A percentile compares a stretch with the other conserved stretches of the same genome.
Evolutionary conservation across 2,329 filamentous ascomycete genomes (phyloP).

Genomic region (Verticillium nubilum): DNA sequence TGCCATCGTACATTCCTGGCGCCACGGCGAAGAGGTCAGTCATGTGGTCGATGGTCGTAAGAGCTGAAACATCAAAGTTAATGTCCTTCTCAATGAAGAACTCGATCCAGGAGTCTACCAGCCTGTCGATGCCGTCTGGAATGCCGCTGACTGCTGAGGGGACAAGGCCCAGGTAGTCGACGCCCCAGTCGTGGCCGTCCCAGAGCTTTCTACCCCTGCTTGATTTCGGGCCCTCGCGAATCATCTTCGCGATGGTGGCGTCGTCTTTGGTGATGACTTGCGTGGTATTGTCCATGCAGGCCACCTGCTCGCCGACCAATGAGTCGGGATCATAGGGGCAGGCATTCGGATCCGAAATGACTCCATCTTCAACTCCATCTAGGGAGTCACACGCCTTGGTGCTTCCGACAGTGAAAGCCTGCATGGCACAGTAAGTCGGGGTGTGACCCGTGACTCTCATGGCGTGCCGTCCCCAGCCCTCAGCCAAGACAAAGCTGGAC

Average conservation of each 20-base stretch:
- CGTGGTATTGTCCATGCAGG: slow-evolving; percentile 9
- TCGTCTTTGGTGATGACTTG: slow-evolving; percentile 23
- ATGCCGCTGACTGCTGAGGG: not conserved
- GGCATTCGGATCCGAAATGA: slow-evolving; percentile 24
- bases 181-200: not conserved
- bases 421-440: slow-evolving; percentile 13
- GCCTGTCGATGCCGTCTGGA: slow-evolving; percentile 7
- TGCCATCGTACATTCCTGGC: not conserved
- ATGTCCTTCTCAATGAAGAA: slow-evolving; percentile 34
- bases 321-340: slow-evolving; percentile 8
- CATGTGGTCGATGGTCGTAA: not conserved
- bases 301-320: not conserved
- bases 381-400: slow-evolving; percentile 34
- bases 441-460: slow-evolving; percentile 4
- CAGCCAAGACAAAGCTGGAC: slow-evolving; percentile 12
- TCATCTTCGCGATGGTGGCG: slow-evolving; percentile 3
- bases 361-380: slow-evolving; percentile 40
- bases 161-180: slow-evolving; percentile 1
- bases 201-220: not conserved
- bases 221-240: not conserved
- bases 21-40: slow-evolving; percentile 1
- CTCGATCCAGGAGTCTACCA: slow-evolving; percentile 25
- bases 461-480: slow-evolving; percentile 4
- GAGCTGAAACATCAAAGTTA: slow-evolving; percentile 19
- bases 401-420: slow-evolving; percentile 29